Evolutionary conservation across 2,329 filamentous ascomycete genomes (phyloP).

Genomic region (Neoscytalidium dimidiatum): DNA sequence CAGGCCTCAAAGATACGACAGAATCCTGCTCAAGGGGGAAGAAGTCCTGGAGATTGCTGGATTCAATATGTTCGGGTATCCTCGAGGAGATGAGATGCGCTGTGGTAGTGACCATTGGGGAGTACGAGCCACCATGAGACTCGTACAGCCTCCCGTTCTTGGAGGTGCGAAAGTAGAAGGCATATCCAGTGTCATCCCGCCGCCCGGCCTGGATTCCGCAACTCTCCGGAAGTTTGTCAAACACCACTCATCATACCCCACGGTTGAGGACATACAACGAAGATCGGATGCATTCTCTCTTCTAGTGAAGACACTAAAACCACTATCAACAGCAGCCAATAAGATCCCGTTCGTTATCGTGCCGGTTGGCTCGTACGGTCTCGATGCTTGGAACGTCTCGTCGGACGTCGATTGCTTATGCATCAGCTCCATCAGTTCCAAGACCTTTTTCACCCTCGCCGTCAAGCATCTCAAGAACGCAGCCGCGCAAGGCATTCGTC

Average conservation of each 20-base stretch:
- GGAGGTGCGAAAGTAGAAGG: not conserved
- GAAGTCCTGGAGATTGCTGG: slow-evolving; percentile 41
- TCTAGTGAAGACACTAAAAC: slow-evolving; percentile 47
- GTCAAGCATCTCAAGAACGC: slow-evolving; percentile 56
- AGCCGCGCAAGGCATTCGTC: slow-evolving; percentile 44
- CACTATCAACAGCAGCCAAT: slow-evolving; percentile 29
- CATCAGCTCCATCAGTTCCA: slow-evolving; percentile 62
- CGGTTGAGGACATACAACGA: slow-evolving; percentile 42
- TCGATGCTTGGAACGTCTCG: slow-evolving; percentile 61
- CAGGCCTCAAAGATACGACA: slow-evolving; percentile 66
- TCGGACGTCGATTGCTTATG: slow-evolving; percentile 69
- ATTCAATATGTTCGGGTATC: slow-evolving; percentile 62
- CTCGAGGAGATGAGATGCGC: slow-evolving; percentile 27
- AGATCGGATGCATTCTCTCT: slow-evolving; percentile 50
- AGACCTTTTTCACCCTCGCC: slow-evolving; percentile 63
- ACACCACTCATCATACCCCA: slow-evolving; percentile 49
- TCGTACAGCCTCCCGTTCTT: slow-evolving; percentile 21
- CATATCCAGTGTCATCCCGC: not conserved
- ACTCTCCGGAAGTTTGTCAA: slow-evolving; percentile 44
- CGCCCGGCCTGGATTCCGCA: slow-evolving; percentile 24
- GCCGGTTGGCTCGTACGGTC: slow-evolving; percentile 66
- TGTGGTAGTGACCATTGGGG: slow-evolving; percentile 57
- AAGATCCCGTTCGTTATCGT: slow-evolving; percentile 53
- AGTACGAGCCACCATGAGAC: slow-evolving; percentile 38
- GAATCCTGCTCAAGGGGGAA: slow-evolving; percentile 57